A percentile compares a stretch with the other conserved stretches of the same genome.
Evolutionary conservation across 2,329 filamentous ascomycete genomes (phyloP).

Genomic region (Nemania sp.): DNA sequence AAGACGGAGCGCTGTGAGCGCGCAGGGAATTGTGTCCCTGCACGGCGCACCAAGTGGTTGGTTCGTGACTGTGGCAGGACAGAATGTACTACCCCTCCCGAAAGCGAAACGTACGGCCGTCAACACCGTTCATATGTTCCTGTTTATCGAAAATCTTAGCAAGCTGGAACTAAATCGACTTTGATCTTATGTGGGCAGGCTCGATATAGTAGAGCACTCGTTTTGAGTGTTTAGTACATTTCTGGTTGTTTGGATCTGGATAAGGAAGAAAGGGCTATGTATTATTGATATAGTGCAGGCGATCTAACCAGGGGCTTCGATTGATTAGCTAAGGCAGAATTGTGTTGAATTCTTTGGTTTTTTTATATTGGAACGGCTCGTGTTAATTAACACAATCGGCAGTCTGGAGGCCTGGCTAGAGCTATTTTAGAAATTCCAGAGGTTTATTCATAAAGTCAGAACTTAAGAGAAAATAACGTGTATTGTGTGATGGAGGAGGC

Average conservation of each 20-base stretch:
- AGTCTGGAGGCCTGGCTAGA: no score
- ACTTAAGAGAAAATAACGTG: no score
- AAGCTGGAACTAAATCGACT: constrained; percentile 8
- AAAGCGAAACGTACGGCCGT: constrained; percentile 2
- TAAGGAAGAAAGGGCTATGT: no score
- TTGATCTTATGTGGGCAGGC: constrained; percentile 8
- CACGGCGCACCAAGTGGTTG: background rate
- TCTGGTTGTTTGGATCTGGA: constrained; percentile 14
- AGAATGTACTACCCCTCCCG: constrained; percentile 13
- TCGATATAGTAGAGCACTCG: background rate
- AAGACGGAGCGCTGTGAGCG: background rate
- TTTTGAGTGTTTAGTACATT: background rate
- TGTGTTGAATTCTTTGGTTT: no score
- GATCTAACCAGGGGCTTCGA: no score
- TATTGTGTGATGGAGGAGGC: no score
- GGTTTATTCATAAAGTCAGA: no score
- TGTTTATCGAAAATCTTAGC: constrained; percentile 2
- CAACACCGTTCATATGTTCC: constrained; percentile 1
- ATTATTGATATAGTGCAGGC: no score
- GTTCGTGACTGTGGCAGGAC: constrained; percentile 6
- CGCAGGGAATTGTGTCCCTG: constrained; percentile 5
- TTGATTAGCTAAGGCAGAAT: no score
- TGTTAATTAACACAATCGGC: no score
- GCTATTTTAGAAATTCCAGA: no score
- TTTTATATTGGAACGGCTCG: no score